These are phyloP conservation scores for Phytophthora pinifolia DNA, from an alignment of 352 stramenopile species.

Conservation along the genomic window DNA sequence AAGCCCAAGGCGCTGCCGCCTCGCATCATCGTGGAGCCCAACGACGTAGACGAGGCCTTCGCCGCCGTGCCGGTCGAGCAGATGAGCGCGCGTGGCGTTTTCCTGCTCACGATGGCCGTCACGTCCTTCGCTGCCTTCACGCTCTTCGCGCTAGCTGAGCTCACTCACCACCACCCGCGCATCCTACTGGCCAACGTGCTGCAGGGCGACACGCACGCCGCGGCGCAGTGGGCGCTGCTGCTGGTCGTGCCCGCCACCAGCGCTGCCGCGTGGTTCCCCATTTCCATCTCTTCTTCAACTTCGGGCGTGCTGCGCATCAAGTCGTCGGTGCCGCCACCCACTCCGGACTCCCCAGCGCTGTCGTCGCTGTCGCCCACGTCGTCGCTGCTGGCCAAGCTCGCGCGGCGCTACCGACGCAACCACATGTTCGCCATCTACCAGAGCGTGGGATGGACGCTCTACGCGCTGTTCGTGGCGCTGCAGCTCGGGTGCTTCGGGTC, in stretches of 20 bases:
- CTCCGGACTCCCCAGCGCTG: constrained; percentile 17
- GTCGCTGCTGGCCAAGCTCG: constrained; percentile 27
- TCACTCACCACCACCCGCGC: constrained; percentile 42
- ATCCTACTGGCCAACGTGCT: constrained; percentile 35
- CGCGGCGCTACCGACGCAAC: constrained; percentile 39
- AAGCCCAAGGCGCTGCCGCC: constrained; percentile 20
- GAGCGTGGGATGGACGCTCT: constrained; percentile 57
- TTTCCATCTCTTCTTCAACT: constrained; percentile 42
- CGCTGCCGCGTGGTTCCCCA: constrained; percentile 52
- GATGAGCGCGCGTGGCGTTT: constrained; percentile 49
- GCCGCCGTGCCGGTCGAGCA: constrained; percentile 27
- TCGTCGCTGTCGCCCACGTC: constrained; percentile 26
- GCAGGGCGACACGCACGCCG: constrained; percentile 37
- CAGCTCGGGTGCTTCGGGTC: constrained; percentile 39
- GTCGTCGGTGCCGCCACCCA: constrained; percentile 23
- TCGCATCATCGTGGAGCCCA: constrained; percentile 14
- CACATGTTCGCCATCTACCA: constrained; percentile 74
- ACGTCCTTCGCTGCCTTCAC: constrained; percentile 67
- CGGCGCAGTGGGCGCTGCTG: constrained; percentile 47
- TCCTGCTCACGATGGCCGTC: constrained; percentile 57
- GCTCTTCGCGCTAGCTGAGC: constrained; percentile 56
- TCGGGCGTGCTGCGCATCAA: constrained; percentile 34
- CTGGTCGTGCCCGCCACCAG: constrained; percentile 59
- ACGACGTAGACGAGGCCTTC: constrained; percentile 32
- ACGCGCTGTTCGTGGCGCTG: constrained; percentile 49